Evolutionary conservation across 371 early-diverging fungal genomes (phyloP).

Genomic region (Mucor lusitanicus): DNA sequence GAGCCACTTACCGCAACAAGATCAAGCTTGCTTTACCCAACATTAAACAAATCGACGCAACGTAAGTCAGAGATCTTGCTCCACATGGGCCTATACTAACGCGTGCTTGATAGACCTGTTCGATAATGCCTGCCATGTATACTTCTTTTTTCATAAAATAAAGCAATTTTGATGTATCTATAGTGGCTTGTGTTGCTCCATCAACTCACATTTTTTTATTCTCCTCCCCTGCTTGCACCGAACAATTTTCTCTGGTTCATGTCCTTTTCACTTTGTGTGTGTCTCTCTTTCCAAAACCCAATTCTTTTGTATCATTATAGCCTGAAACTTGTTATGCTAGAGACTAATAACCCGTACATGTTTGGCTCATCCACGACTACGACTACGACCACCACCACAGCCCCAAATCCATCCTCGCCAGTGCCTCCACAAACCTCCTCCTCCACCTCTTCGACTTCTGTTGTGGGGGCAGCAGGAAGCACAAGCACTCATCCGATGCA

Average conservation of each 20-base stretch:
- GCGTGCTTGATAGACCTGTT: conserved; percentile 17
- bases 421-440: background rate
- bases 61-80: conserved; percentile 32
- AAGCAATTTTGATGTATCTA: background rate
- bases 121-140: conserved; percentile 8
- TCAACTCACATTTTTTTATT: background rate
- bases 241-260: conserved; percentile 1
- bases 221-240: background rate
- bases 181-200: conserved; percentile 10
- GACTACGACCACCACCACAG: background rate
- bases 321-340: conserved; percentile 14
- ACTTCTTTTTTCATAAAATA: background rate
- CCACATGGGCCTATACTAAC: background rate
- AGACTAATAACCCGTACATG: conserved; percentile 27
- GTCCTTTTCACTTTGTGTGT: conserved; percentile 2
- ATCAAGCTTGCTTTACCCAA: conserved; percentile 85
- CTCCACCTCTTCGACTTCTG: background rate
- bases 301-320: background rate
- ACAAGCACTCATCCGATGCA: background rate
- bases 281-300: conserved; percentile 1
- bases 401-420: background rate
- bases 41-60: conserved; percentile 92
- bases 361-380: conserved; percentile 17
- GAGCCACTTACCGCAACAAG: conserved; percentile 86
- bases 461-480: background rate